These are phyloP conservation scores for Ulmus americana DNA, from an alignment of 331 rosid genomes.

Conservation along the genomic window DNA sequence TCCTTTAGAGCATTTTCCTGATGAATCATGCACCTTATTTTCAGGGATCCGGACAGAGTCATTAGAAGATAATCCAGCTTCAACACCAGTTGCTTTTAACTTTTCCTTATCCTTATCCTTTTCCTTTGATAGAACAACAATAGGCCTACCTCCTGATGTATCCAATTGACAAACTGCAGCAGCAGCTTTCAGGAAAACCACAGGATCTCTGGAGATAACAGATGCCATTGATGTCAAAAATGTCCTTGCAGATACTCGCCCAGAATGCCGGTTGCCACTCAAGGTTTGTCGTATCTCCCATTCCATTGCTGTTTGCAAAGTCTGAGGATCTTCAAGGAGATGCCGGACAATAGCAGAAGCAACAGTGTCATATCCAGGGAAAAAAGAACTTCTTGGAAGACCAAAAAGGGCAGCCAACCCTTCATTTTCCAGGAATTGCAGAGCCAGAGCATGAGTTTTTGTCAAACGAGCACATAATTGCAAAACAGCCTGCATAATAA, in stretches of 20 bases:
- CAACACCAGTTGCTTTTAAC: conserved; percentile 51
- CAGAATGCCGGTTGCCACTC: conserved; percentile 76
- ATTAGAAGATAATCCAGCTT: conserved; percentile 61
- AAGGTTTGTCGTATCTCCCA: conserved; percentile 82
- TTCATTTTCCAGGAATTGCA: conserved; percentile 90
- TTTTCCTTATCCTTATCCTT: conserved; percentile 90
- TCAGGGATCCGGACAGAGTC: conserved; percentile 77
- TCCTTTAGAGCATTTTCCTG: conserved; percentile 65
- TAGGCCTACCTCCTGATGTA: conserved; percentile 82
- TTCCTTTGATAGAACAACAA: conserved; percentile 69
- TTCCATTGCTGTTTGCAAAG: conserved; percentile 94
- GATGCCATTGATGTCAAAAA: conserved; percentile 89
- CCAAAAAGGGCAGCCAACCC: conserved; percentile 74
- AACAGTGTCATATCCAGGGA: conserved; percentile 94
- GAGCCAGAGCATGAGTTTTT: conserved; percentile 71
- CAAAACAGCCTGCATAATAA: conserved; percentile 96
- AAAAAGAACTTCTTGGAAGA: conserved; percentile 77
- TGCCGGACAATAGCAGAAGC: conserved; percentile 94
- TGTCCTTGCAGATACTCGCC: conserved; percentile 65
- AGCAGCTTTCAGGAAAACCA: conserved; percentile 87
- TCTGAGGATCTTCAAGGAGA: conserved; percentile 98
- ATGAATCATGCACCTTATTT: conserved; percentile 70
- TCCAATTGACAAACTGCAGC: conserved; percentile 86
- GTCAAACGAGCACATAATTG: conserved; percentile 92
- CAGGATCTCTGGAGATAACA: conserved; percentile 91